Percentiles rank a stretch among this genome's conserved stretches.
phyloP scores from a whole-genome alignment of 2,329 filamentous ascomycete species.

The Lizonia empirigonia region DNA sequence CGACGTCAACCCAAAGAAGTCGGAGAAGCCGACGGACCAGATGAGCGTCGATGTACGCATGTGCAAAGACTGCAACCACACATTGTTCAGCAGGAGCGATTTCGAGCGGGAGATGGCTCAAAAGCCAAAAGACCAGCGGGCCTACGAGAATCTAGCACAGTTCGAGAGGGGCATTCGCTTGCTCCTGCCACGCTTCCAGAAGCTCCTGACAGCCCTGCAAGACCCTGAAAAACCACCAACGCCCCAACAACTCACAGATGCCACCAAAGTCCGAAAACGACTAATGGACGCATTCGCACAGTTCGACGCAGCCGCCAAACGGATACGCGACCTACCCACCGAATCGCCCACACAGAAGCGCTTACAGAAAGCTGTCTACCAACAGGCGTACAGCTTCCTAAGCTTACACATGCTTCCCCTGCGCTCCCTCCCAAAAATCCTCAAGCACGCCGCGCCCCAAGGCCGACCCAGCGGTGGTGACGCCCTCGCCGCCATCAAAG shows the following conservation, averaged over 20 bases:
- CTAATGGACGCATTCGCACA: slow-evolving; percentile 88
- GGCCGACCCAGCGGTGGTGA: slow-evolving; percentile 48
- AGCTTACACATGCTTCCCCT: slow-evolving; percentile 91
- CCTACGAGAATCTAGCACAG: slow-evolving; percentile 82
- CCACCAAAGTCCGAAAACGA: slow-evolving; percentile 85
- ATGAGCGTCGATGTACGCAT: slow-evolving; percentile 83
- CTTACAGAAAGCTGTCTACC: slow-evolving; percentile 81
- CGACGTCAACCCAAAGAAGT: slow-evolving; percentile 61
- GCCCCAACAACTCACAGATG: slow-evolving; percentile 77
- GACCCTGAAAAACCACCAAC: slow-evolving; percentile 69
- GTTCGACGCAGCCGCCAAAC: slow-evolving; percentile 80
- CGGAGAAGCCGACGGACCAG: slow-evolving; percentile 57
- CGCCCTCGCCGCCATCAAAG: slow-evolving; percentile 65
- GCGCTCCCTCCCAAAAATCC: slow-evolving; percentile 58
- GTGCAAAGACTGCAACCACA: slow-evolving; percentile 84
- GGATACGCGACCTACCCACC: slow-evolving; percentile 79
- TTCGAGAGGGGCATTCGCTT: slow-evolving; percentile 86
- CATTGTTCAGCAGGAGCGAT: slow-evolving; percentile 74
- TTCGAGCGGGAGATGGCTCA: slow-evolving; percentile 72
- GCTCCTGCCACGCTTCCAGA: slow-evolving; percentile 83
- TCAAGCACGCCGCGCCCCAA: slow-evolving; percentile 62
- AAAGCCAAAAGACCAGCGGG: slow-evolving; percentile 75
- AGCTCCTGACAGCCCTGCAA: slow-evolving; percentile 74
- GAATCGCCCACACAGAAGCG: slow-evolving; percentile 72
- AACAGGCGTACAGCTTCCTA: slow-evolving; percentile 80